phyloP scores from a whole-genome alignment of 2,329 filamentous ascomycete genomes.

The Escovopsis sp. region DNA sequence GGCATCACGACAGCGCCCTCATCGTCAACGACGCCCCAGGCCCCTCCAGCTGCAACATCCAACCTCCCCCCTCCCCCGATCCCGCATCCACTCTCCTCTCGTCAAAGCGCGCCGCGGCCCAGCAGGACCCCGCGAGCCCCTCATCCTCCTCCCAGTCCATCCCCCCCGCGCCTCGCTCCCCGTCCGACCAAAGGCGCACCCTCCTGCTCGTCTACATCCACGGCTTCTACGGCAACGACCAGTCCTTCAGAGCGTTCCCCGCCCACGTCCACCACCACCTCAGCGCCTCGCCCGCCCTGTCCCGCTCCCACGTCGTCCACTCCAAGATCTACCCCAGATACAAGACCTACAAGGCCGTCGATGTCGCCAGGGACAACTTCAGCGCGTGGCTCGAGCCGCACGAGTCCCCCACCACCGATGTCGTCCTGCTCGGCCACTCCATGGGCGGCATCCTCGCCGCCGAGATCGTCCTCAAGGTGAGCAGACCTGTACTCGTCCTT shows the following conservation, averaged over 20 bases:
- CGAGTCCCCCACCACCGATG: slow-evolving; percentile 57
- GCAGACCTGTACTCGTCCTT: slow-evolving; percentile 4
- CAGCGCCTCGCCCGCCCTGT: slow-evolving; percentile 47
- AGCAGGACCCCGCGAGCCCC: slow-evolving; percentile 29
- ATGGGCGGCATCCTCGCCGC: slow-evolving; percentile 78
- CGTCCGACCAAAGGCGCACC: slow-evolving; percentile 27
- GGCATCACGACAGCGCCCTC: no score
- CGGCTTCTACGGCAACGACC: slow-evolving; percentile 80
- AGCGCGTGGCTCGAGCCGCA: slow-evolving; percentile 71
- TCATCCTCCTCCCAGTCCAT: slow-evolving; percentile 36
- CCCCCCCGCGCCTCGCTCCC: slow-evolving; percentile 14
- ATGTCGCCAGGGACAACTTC: slow-evolving; percentile 67
- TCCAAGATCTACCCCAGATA: slow-evolving; percentile 77
- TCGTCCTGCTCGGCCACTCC: slow-evolving; percentile 74
- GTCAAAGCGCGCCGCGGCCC: neutral
- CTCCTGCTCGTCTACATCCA: slow-evolving; percentile 75
- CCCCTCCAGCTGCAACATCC: no score
- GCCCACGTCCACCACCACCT: slow-evolving; percentile 71
- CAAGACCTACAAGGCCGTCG: slow-evolving; percentile 57
- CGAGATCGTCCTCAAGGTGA: slow-evolving; percentile 56
- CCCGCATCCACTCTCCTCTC: slow-evolving; percentile 1
- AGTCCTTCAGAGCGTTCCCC: slow-evolving; percentile 77
- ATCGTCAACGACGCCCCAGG: no score
- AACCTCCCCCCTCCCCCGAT: neutral
- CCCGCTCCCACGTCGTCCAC: slow-evolving; percentile 65